These are phyloP conservation scores for Chalciporus piperatus DNA, from an alignment of 768 basidiomycete genomes.

Conservation along the genomic window DNA sequence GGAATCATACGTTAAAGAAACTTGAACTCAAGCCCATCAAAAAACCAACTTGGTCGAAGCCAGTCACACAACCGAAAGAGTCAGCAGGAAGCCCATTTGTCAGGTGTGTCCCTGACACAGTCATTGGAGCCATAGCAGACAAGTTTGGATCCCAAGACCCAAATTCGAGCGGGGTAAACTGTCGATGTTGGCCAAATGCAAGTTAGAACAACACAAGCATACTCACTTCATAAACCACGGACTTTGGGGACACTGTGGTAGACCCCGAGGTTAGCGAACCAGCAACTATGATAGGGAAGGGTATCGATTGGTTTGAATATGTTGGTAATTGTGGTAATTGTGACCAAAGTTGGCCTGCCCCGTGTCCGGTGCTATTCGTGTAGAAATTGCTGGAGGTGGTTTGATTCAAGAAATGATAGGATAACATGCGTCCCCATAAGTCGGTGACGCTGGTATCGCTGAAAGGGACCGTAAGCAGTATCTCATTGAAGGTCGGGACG, in stretches of 20 bases:
- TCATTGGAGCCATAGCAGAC: constrained; percentile 65
- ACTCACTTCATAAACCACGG: constrained; percentile 59
- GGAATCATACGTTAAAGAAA: constrained; percentile 53
- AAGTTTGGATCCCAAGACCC: constrained; percentile 73
- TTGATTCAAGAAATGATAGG: constrained; percentile 72
- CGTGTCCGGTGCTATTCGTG: constrained; percentile 56
- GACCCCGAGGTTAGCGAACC: constrained; percentile 50
- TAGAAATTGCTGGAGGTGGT: constrained; percentile 60
- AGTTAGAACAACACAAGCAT: constrained; percentile 2
- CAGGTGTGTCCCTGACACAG: constrained; percentile 64
- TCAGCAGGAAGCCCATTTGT: constrained; percentile 54
- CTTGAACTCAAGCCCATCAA: constrained; percentile 74
- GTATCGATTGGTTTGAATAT: constrained; percentile 48
- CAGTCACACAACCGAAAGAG: constrained; percentile 60
- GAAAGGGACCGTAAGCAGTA: background rate
- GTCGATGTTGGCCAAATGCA: constrained; percentile 1
- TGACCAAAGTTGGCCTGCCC: constrained; percentile 74
- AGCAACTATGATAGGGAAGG: constrained; percentile 66
- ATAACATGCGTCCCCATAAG: constrained; percentile 60
- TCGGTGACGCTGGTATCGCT: constrained; percentile 68
- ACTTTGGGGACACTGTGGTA: constrained; percentile 39
- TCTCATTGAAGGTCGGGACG: background rate
- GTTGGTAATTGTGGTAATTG: constrained; percentile 48
- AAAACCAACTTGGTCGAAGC: constrained; percentile 74
- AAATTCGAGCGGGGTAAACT: constrained; percentile 65